Evolutionary conservation across 768 basidiomycete species (phyloP), one percentile per base, ranked within the genome.

Genomic region (Suillus paluster): DNA sequence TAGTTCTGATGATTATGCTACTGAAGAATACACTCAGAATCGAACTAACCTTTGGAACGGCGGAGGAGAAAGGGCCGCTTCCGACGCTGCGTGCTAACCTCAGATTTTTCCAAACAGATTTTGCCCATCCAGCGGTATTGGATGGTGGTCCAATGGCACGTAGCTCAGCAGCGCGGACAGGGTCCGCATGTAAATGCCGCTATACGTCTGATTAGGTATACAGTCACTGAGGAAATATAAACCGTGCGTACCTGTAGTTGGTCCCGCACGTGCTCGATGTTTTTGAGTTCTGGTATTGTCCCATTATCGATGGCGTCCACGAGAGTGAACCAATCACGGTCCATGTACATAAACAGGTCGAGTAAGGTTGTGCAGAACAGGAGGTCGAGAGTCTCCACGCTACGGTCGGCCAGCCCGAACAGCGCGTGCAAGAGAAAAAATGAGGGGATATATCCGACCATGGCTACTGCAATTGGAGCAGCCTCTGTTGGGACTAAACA

Each of bases 341-440:
- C 70, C 54, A 70, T 63, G 50, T 58, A 57, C 15, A 64, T 56
- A n/a, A 64, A 57, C 62, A 71, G 65, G 33, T 72, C 71, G 1
- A 72, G 6, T 15, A 71, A 68, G 2, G 64, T 50, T 30, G 61
- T 68, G 19, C 57, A 60, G 49, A 65, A 71, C 2, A 71, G 27
- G 0, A 64, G 64, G 46, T 55, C 57, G 27, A 66, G 49, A 12
- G 64, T 64, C 45, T 66, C 59, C 25, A 67, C 19, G 15, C 57
- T 59, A 10, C 25, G 36, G 52, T 60, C 21, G 4, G 42, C 38
- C 44, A 70, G 63, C 25, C 56, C 61, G 34, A 70, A 70, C 46
- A 70, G 49, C 4, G 49, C 65, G 4, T 70, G 65, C 12, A 70
- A 62, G 25, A 61, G 36, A 9, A 70, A 42, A 36, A 62, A 68